Base-by-base conservation (phyloP, 1,284 basidiomycete species). In the Ceratobasidium sp. region DNA sequence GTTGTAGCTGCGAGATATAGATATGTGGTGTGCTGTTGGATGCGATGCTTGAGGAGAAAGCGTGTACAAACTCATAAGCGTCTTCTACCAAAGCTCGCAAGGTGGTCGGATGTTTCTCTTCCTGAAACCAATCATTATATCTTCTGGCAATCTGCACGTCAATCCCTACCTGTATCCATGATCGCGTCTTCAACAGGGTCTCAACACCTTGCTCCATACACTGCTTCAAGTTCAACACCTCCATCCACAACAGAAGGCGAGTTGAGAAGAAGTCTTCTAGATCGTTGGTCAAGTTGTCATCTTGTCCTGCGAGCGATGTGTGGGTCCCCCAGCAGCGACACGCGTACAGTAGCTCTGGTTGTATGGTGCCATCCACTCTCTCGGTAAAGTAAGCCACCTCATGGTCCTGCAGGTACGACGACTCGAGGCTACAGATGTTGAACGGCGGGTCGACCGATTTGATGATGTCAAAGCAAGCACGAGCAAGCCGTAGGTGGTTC, bases 231-330 rank as follows among this genome's bases (percentile, higher is more conserved):
- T 65, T 75, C 38, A 75, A 9, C 0, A 75, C 59, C 33, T 75
- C 71, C 48, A 75, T 64, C 71, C 71, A 75, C 15, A 75, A 48
- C 33, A 75, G n/a, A 1, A 75, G 38, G 13, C 61, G 59, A 46
- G 33, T n/a, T 10, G 71, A 75, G 4, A 75, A 38, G n/a, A 75
- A 75, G 6, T 42, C 48, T 10, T 44, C 13, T 5, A 75, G 33
- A 15, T 10, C 6, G 28, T 20, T 2, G 42, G 6, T 7, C 65
- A 23, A 20, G 4, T 40, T 9, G 23, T 61, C 1, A 1, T 61
- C 65, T 3, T 10, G 9, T 9, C 28, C 33, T 3, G 61, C 48
- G 1, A n/a, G 46, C 6, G 10, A 9, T 17, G 65, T 9, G 40
- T 75, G 71, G 4, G 33, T 44, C 0, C 20, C 71, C 71, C 59